Conservation (phyloP, 495 filamentous ascomycete genomes). For the Xylaria curta region DNA sequence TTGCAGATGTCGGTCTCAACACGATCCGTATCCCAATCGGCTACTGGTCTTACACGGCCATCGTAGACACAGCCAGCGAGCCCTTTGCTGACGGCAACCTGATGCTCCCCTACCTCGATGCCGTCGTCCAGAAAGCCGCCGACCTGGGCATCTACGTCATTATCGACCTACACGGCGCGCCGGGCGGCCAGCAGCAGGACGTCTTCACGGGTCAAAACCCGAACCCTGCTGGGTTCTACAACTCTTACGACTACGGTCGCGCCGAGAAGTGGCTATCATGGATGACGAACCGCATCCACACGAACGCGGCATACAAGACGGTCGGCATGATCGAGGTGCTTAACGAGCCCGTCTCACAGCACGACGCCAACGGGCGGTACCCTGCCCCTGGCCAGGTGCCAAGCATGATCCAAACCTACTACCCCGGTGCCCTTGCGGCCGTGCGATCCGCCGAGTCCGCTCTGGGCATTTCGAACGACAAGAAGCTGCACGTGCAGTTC, state of each 20-base stretch:
- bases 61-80: constrained; percentile 59
- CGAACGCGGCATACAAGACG: constrained; percentile 53
- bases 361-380: constrained; percentile 30
- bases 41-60: constrained; percentile 64
- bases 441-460: constrained; percentile 57
- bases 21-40: constrained; percentile 67
- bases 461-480: constrained; percentile 45
- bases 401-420: constrained; percentile 47
- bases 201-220: constrained; percentile 60
- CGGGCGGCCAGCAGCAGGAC: constrained; percentile 61
- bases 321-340: constrained; percentile 67
- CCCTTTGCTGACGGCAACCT: constrained; percentile 61
- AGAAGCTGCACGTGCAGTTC: constrained; percentile 61
- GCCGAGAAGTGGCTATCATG: constrained; percentile 62
- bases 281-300: constrained; percentile 62
- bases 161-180: constrained; percentile 65
- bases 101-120: constrained; percentile 54
- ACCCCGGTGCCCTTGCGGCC: constrained; percentile 56
- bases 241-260: constrained; percentile 59
- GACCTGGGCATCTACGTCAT: constrained; percentile 65
- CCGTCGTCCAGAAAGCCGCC: constrained; percentile 59
- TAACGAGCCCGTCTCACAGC: constrained; percentile 59
- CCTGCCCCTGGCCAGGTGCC: constrained; percentile 35
- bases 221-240: constrained; percentile 57
- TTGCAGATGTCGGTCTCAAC: constrained; percentile 57